Conservation (phyloP, 1,284 basidiomycete genomes). For the Exobasidium cylindrosporum region DNA sequence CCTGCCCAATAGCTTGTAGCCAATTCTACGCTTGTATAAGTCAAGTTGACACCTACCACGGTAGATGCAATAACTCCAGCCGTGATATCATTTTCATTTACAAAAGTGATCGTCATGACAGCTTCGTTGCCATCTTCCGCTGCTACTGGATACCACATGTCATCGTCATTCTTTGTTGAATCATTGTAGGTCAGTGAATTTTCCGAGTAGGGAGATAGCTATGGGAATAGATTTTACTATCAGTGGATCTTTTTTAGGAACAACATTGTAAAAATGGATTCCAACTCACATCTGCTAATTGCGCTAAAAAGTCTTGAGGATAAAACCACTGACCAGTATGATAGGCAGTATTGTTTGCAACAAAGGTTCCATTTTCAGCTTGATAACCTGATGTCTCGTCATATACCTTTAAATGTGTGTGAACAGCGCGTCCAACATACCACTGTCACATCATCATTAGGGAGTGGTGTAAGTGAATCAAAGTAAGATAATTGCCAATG, state of each 20-base stretch:
- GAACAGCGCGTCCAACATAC: not conserved
- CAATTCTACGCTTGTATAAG: constrained; percentile 2
- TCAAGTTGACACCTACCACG: not conserved
- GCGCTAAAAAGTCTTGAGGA: not conserved
- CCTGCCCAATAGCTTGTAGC: constrained; percentile 5
- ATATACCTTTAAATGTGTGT: constrained; percentile 7
- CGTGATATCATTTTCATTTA: constrained; percentile 7
- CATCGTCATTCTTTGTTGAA: not conserved
- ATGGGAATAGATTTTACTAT: not conserved
- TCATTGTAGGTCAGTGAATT: not conserved
- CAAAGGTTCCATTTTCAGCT: constrained; percentile 11
- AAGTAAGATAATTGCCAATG: not conserved
- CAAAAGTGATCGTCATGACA: not conserved
- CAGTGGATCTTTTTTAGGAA: not conserved
- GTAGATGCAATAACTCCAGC: not conserved
- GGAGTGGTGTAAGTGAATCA: not conserved
- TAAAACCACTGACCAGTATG: constrained; percentile 9
- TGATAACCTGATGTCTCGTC: not conserved
- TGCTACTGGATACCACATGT: not conserved
- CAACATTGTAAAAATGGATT: too few relatives aligned
- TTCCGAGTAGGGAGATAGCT: not conserved
- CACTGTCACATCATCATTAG: not conserved
- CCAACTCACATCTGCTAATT: not conserved
- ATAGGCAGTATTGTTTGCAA: not conserved
- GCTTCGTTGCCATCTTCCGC: not conserved